A percentile compares a stretch with the other conserved stretches of the same genome.
phyloP scores from a whole-genome alignment of 495 filamentous ascomycete species.

The Sporormia fimetaria region DNA sequence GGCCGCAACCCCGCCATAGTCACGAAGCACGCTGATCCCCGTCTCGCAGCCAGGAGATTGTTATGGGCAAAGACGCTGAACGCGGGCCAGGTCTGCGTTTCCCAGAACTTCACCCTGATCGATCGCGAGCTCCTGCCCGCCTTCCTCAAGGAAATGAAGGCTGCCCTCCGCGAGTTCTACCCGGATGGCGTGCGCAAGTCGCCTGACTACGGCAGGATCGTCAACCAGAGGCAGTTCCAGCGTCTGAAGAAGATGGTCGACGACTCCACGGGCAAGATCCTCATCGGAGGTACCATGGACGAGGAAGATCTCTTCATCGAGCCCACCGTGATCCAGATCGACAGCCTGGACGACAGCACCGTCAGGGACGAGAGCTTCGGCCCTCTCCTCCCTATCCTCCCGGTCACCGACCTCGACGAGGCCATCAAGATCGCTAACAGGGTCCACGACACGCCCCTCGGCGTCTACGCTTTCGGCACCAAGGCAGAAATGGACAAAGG shows the following conservation, averaged over 20 bases:
- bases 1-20: constrained; percentile 86
- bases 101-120: constrained; percentile 78
- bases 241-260: constrained; percentile 87
- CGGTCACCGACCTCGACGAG: constrained; percentile 64
- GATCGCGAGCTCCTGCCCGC: constrained; percentile 58
- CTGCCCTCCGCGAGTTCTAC: constrained; percentile 64
- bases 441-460: constrained; percentile 69
- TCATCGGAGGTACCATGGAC: constrained; percentile 74
- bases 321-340: constrained; percentile 70
- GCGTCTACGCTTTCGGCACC: constrained; percentile 72
- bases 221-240: constrained; percentile 65
- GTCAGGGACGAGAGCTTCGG: constrained; percentile 79
- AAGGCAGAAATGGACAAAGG: constrained; percentile 60
- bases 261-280: constrained; percentile 65
- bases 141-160: constrained; percentile 66
- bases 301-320: constrained; percentile 70
- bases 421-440: constrained; percentile 65
- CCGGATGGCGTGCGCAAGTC: constrained; percentile 68
- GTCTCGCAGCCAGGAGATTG: constrained; percentile 71
- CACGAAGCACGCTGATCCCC: constrained; percentile 65
- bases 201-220: constrained; percentile 63
- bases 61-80: constrained; percentile 81
- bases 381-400: constrained; percentile 69
- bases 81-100: constrained; percentile 79
- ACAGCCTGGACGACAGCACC: constrained; percentile 63